phyloP scores from a whole-genome alignment of 345 rosid species.

The Luvunga scandens region DNA sequence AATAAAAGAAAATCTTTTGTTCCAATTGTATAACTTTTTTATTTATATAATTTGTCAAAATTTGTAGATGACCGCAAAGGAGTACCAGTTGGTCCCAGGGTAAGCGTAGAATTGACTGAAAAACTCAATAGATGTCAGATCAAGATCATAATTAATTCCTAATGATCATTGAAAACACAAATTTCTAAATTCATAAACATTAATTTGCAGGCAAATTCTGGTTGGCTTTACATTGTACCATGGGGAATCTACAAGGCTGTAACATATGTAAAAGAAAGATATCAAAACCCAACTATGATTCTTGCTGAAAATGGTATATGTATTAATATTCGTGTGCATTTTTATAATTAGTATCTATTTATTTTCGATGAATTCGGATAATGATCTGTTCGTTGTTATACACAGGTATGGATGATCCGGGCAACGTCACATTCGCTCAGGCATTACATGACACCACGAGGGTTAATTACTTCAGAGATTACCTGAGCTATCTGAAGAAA shows the following conservation, averaged over 20 bases:
- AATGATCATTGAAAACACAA: not conserved
- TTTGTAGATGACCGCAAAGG: constrained; percentile 44
- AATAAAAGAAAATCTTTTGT: not conserved
- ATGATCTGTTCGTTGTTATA: too few relatives aligned
- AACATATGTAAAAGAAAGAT: constrained; percentile 50
- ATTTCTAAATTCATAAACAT: not conserved
- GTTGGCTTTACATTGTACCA: constrained; percentile 64
- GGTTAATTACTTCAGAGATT: constrained; percentile 41
- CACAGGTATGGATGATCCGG: constrained; percentile 63
- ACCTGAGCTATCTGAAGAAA: constrained; percentile 42
- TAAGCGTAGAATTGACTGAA: constrained; percentile 5
- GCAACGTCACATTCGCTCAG: constrained; percentile 30
- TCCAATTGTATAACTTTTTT: not conserved
- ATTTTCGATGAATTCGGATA: not conserved
- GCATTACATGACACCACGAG: constrained; percentile 46
- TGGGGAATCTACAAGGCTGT: constrained; percentile 57
- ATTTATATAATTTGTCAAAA: too few relatives aligned
- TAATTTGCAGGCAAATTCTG: constrained; percentile 48
- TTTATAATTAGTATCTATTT: not conserved
- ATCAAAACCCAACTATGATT: constrained; percentile 40
- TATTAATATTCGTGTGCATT: too few relatives aligned
- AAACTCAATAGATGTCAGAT: too few relatives aligned
- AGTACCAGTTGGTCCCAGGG: constrained; percentile 50
- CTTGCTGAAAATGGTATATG: constrained; percentile 54
- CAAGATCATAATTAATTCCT: too few relatives aligned